Evolutionary conservation across 2,329 filamentous ascomycete species (phyloP), one percentile per base, ranked within the genome.

Genomic region (Corynespora cassiicola): DNA sequence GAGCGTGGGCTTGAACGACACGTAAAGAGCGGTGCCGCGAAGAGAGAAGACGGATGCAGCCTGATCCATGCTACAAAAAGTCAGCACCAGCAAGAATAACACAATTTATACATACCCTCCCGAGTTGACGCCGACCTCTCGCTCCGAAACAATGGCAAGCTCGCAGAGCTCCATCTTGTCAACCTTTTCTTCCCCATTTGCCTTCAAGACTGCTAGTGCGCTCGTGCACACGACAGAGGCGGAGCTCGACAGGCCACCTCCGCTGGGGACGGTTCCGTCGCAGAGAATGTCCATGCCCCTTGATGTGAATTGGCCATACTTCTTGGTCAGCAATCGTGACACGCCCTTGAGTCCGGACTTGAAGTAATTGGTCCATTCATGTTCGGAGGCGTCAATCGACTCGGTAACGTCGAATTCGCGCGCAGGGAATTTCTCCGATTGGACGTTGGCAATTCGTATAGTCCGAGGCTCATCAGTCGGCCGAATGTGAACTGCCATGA

Each of bases 301-400:
- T 2, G 89, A 86, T 27, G 76, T 76, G 62, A 90, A 87, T 30
- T 71, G 72, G 21, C 81, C 80, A 19, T 86, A 86, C 70, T 84
- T 82, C 63, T 77, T 72, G 32, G 82, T 79, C 50, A 99, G 74
- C 42, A 95, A 76, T 56, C 88, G 81, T 39, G 96, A 72, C 1
- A 92, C 92, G 19, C 91, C 94, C 22, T 82, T 77, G 32, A 97
- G 76, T 0, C 94, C 94, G 36, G 90, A 88, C 74, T 94, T 95
- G 81, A 99, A 97, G 77, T 99, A 99, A 68, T 97, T 99, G 41
- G 90, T 88, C 94, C 94, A 99, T 72, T 96, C 90, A 52, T 95
- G 87, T 54, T 86, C 81, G 12, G 83, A 84, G 6, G 89, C 81
- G 68, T 97, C 90, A 57, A 99, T 96, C 8, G 72, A 63, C n/a